A percentile compares a stretch with the other conserved stretches of the same genome.
Evolutionary conservation across 1,284 basidiomycete species (phyloP).

Genomic region (Leccinum griseonigrum): DNA sequence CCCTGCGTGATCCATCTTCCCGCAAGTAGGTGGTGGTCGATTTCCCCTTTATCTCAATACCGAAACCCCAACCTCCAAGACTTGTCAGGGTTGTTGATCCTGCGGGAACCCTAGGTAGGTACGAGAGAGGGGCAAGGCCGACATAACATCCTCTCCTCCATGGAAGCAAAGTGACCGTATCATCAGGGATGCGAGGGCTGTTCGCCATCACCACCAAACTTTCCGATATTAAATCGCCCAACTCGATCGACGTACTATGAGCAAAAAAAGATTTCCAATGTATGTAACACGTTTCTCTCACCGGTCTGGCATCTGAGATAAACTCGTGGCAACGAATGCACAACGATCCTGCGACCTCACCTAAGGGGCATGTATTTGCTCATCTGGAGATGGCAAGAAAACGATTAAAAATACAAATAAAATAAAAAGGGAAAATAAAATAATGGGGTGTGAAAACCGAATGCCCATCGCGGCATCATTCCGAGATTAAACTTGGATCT

Average conservation of each 20-base stretch:
- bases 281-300: constrained; percentile 19
- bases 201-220: constrained; percentile 13
- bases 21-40: neutral
- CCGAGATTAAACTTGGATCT: constrained; percentile 20
- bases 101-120: constrained; percentile 15
- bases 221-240: constrained; percentile 27
- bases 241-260: constrained; percentile 27
- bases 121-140: constrained; percentile 3
- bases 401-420: constrained; percentile 1
- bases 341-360: constrained; percentile 28
- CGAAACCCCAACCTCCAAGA: neutral
- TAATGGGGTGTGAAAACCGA: constrained; percentile 18
- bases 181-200: constrained; percentile 8
- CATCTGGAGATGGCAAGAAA: constrained; percentile 13
- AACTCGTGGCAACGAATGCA: constrained; percentile 31
- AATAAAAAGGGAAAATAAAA: constrained; percentile 2
- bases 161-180: constrained; percentile 8
- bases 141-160: constrained; percentile 3
- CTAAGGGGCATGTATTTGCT: constrained; percentile 24
- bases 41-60: constrained; percentile 1
- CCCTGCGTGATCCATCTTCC: constrained; percentile 15
- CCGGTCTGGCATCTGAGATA: constrained; percentile 27
- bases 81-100: constrained; percentile 3
- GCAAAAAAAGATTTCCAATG: constrained; percentile 6
- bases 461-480: constrained; percentile 18